A percentile compares a stretch with the other conserved stretches of the same genome.
Evolutionary conservation across 2,329 filamentous ascomycete genomes (phyloP).

Genomic region (Botryotinia globosa): DNA sequence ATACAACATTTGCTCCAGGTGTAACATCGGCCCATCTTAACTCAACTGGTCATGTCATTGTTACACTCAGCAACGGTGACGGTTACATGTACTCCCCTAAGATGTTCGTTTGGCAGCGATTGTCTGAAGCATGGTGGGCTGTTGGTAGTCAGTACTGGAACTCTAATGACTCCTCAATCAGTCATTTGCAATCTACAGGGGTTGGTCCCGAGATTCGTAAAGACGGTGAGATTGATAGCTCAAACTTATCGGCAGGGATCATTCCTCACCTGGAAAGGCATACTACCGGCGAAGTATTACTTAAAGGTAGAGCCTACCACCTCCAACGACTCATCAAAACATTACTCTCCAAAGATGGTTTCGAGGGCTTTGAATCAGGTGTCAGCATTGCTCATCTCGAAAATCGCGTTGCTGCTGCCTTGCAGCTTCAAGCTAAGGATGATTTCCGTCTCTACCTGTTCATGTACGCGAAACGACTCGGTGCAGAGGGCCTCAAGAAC

Average conservation of each 20-base stretch:
- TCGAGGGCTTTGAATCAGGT: conserved; percentile 84
- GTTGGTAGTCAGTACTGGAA: conserved; percentile 99
- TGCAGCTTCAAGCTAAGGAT: conserved; percentile 80
- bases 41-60: conserved; percentile 76
- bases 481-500: conserved; percentile 77
- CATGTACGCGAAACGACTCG: conserved; percentile 96
- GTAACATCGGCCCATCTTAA: conserved; percentile 91
- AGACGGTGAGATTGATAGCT: conserved; percentile 48
- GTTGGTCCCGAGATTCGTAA: conserved; percentile 54
- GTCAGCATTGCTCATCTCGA: conserved; percentile 94
- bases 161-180: conserved; percentile 85
- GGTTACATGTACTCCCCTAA: conserved; percentile 84
- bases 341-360: conserved; percentile 82
- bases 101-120: conserved; percentile 88
- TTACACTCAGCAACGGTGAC: conserved; percentile 93
- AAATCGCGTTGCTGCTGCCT: conserved; percentile 85
- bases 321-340: conserved; percentile 89
- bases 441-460: conserved; percentile 94
- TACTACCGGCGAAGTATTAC: conserved; percentile 86
- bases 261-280: conserved; percentile 91
- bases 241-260: conserved; percentile 80
- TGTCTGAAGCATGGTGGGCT: conserved; percentile 98
- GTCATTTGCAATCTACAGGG: conserved; percentile 71
- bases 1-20: conserved; percentile 73
- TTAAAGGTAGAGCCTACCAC: conserved; percentile 88